These are phyloP conservation scores for Lactarius sp. DNA, from an alignment of 768 basidiomycete genomes.

Conservation along the genomic window DNA sequence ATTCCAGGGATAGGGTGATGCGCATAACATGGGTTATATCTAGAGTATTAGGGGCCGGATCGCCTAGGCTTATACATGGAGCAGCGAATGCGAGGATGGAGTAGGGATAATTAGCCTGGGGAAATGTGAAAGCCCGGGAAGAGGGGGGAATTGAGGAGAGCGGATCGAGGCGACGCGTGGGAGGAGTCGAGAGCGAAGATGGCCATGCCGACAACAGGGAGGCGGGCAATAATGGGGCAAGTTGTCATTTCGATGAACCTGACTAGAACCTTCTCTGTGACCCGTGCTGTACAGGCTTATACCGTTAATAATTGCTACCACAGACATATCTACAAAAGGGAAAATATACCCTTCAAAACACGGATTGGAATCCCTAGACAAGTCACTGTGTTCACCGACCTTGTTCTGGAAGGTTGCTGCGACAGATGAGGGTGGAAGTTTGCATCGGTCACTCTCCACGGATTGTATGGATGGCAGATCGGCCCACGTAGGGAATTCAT, in stretches of 20 bases:
- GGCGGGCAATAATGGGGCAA: background rate
- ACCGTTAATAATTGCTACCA: too few species aligned
- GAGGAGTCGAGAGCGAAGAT: background rate
- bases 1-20: background rate
- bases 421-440: background rate
- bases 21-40: background rate
- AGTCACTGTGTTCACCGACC: background rate
- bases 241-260: background rate
- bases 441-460: background rate
- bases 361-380: background rate
- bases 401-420: background rate
- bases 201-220: background rate
- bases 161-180: background rate
- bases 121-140: background rate
- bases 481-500: background rate
- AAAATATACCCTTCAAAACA: background rate
- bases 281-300: background rate
- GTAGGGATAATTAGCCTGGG: background rate
- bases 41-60: background rate
- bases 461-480: background rate
- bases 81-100: background rate
- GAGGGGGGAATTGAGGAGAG: background rate
- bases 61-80: background rate
- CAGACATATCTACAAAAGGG: background rate
- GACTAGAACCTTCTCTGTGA: background rate